Evolutionary conservation across 345 rosid genomes (phyloP).

Genomic region (Eucalyptus globulus): DNA sequence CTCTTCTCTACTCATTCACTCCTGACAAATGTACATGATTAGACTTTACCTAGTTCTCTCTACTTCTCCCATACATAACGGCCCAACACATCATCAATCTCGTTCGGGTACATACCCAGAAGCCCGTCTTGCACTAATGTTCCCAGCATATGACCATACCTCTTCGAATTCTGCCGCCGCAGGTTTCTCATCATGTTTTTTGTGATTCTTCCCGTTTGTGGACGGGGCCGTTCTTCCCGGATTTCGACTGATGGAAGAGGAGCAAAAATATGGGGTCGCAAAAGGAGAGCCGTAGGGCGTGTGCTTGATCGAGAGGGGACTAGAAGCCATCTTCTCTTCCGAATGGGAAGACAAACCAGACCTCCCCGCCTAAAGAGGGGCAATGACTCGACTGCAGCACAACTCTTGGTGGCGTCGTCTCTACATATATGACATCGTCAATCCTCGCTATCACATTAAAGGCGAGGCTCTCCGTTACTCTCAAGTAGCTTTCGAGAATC

Average conservation of each 20-base stretch:
- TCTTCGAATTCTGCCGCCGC: conserved; percentile 38
- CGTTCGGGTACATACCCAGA: conserved; percentile 75
- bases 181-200: conserved; percentile 26
- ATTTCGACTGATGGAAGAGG: conserved; percentile 43
- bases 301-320: conserved; percentile 54
- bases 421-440: conserved; percentile 79
- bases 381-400: conserved; percentile 43
- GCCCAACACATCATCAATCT: conserved; percentile 27
- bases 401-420: conserved; percentile 61
- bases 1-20: background rate
- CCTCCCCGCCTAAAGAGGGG: conserved; percentile 60
- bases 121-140: conserved; percentile 51
- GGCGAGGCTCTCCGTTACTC: conserved; percentile 98
- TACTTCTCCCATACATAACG: background rate
- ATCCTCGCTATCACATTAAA: conserved; percentile 93
- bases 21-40: background rate
- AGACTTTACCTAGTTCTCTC: background rate
- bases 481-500: conserved; percentile 90
- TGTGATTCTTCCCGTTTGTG: conserved; percentile 12
- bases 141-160: conserved; percentile 72
- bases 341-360: conserved; percentile 47
- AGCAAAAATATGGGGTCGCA: conserved; percentile 49
- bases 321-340: conserved; percentile 53
- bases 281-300: conserved; percentile 62
- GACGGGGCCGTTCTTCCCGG: conserved; percentile 35